Base-by-base conservation (phyloP, 768 basidiomycete genomes). In the Phaeotremella fagi region DNA sequence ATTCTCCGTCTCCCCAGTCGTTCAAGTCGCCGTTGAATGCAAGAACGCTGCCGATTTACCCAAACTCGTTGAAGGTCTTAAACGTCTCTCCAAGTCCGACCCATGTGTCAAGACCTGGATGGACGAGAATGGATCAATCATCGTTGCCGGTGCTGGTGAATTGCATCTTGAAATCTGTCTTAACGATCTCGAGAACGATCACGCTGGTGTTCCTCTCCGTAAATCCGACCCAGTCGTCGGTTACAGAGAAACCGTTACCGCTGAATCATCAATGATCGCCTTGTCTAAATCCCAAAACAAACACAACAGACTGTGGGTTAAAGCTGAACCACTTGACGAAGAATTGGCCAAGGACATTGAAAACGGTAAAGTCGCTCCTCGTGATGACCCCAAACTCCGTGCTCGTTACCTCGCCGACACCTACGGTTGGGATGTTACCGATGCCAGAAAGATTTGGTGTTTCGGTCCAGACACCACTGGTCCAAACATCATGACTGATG, bases 211-310 rank as follows among this genome's bases (percentile, higher is more conserved):
- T 57, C 95, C 95, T 52, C 86, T 99, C 76, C 95, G 94, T 81
- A 87, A 90, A 66, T 98, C 95, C 28, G 89, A 94, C 77, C 75
- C 78, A 64, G 94, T 99, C 75, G 94, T 99, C 65, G 87, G 86
- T 46, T 98, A 97, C 80, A 82, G 90, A 76, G 95, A 98, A 82
- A 97, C 95, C 14, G 92, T 99, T 75, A 90, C 85, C 78, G 78
- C 90, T 48, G 91, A 98, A 78, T 98, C 95, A 4, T 83, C 85
- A 46, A 98, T 98, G 66, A 85, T 89, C 64, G 95, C 95, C 25
- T 81, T 99, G 33, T 98, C 95, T 54, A 99, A 99, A 78, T 98
- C 95, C 20, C 95, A 97, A 79, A 98, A 99, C 83, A 99, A 98
- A 82, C 95, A 99, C 85, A 99, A 99, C 77, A 88, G 95, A 79